Evolutionary conservation across 768 basidiomycete genomes (phyloP), one percentile per base, ranked within the genome.

Genomic region (Suillus ampliporus): DNA sequence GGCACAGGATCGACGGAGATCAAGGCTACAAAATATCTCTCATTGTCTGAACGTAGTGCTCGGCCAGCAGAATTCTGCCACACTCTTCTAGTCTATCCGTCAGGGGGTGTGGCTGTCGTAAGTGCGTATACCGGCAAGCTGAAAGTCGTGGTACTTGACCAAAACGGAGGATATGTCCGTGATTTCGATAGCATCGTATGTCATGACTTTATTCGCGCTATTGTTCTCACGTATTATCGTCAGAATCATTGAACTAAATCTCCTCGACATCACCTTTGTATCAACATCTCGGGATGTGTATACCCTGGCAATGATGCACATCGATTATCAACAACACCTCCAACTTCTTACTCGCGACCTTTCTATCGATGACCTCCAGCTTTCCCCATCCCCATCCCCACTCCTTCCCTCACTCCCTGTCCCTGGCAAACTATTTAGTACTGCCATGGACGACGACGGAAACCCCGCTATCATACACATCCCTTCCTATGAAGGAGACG

Each of bases 61-160:
- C 83, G 89, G 15, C 77, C 78, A 5, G 84, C 89, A 11, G 92
- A 94, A 72, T 91, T 88, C 75, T 87, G 86, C 70, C 89, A 85
- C 41, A 84, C 89, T 65, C 76, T 91, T 19, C 69, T 90, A 26
- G 80, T 93, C n/a, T 82, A 90, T 67, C 84, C 86, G 1, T 82
- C 82, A 6, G 89, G 90, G 17, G 76, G 79, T 21, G 59, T 89
- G 14, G 89, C 85, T 3, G 76, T 91, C 21, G 85, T 84, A 26
- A 87, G 85, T 73, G 85, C 87, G 64, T 93, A 92, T 69, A 78
- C 80, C 0, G 89, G 90, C 44, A 91, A 86, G 68, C 80, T 95
- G 48, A 91, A 86, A 68, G 77, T 91, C 21, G 74, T 94, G 21
- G 71, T 71, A 14, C 72, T 94, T 23, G 66, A 68, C 15, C 79